Conservation (phyloP, 2,329 filamentous ascomycete genomes). For the Trichoderma koningiopsis region DNA sequence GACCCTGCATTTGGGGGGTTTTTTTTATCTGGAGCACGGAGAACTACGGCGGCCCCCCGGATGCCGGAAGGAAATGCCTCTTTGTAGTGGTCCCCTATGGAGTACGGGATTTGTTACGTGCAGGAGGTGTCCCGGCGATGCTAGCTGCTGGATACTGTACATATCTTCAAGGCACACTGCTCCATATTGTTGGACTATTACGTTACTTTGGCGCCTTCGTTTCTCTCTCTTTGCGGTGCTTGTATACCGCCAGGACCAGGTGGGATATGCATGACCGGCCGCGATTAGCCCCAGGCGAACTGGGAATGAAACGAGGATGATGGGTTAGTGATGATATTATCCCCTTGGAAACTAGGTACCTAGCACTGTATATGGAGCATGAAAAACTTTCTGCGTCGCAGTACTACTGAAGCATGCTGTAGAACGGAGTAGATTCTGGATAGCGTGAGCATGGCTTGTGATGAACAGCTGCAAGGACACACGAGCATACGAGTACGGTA, state of each 20-base stretch:
- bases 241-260: neutral
- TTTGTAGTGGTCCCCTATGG: neutral
- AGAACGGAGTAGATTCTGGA: neutral
- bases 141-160: neutral
- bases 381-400: neutral
- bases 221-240: neutral
- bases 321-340: slow-evolving; percentile 5
- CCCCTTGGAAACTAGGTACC: neutral
- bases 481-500: neutral
- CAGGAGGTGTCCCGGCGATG: neutral
- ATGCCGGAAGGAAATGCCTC: slow-evolving; percentile 16
- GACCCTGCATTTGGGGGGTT: neutral
- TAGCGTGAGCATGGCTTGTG: neutral
- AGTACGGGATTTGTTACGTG: neutral
- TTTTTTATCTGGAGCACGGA: neutral
- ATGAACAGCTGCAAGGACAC: neutral
- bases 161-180: neutral
- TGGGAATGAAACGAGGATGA: neutral
- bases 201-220: slow-evolving; percentile 7
- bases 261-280: slow-evolving; percentile 17
- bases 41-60: neutral
- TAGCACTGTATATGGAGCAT: neutral
- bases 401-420: neutral
- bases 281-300: neutral
- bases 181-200: neutral